A percentile compares a stretch with the other conserved stretches of the same genome.
phyloP scores from a whole-genome alignment of 176 grass and related monocot genomes.

The Pontederia paniculata region DNA sequence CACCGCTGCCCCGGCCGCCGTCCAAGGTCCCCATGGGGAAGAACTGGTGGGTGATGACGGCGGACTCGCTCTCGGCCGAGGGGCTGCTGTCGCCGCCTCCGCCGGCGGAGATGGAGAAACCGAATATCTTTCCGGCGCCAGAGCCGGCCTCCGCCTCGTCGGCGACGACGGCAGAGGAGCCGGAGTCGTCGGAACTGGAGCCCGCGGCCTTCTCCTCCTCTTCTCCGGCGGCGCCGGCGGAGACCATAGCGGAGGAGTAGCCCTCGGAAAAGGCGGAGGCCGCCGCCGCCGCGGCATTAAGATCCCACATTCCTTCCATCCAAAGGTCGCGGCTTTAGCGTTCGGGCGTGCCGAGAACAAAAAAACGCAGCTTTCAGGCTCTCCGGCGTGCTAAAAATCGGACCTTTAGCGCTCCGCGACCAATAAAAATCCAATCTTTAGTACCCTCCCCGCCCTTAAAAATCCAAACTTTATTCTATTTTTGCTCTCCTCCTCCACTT shows the following conservation, averaged over 20 bases:
- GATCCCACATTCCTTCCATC: slow-evolving; percentile 5
- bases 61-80: slow-evolving; percentile 10
- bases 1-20: background rate
- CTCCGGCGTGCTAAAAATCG: background rate
- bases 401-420: background rate
- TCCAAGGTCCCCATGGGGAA: slow-evolving; percentile 23
- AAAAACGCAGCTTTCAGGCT: background rate
- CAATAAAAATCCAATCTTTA: background rate
- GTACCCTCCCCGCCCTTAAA: background rate
- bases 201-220: background rate
- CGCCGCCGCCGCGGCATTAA: background rate
- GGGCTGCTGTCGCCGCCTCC: background rate
- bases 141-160: background rate
- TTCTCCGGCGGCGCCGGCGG: background rate
- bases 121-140: background rate
- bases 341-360: background rate
- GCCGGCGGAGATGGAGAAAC: slow-evolving; percentile 2
- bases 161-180: slow-evolving; percentile 1
- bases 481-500: background rate
- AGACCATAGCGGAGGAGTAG: background rate
- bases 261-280: background rate
- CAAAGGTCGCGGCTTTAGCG: background rate
- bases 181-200: background rate
- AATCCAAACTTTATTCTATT: background rate
- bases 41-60: slow-evolving; percentile 42